Conservation (phyloP, 345 rosid genomes). For the Microthlaspi erraticum region DNA sequence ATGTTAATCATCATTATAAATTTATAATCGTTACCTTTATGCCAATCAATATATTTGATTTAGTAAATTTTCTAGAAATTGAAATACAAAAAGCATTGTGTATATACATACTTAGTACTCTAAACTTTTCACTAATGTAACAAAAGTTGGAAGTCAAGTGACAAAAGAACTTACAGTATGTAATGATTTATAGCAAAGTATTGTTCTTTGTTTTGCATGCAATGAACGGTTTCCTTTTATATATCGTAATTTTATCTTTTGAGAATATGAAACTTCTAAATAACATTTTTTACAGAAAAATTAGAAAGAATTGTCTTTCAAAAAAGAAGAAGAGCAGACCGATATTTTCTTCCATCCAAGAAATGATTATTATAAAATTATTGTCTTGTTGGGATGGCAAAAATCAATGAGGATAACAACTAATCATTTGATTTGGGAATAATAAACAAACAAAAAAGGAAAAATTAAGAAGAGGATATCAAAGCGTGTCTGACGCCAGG, state of each 20-base stretch:
- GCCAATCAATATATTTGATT: too few species aligned
- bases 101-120: constrained; percentile 6
- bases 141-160: background rate
- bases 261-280: background rate
- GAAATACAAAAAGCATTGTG: background rate
- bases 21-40: too few species aligned
- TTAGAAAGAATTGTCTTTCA: background rate
- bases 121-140: background rate
- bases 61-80: too few species aligned
- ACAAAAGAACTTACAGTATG: background rate
- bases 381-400: constrained; percentile 36
- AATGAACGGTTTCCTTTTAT: background rate
- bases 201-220: constrained; percentile 17
- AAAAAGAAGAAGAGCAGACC: background rate
- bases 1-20: too few species aligned
- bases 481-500: constrained; percentile 47
- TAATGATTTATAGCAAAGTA: background rate
- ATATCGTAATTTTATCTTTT: too few species aligned
- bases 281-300: constrained; percentile 3
- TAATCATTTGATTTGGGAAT: constrained; percentile 42
- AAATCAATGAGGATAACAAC: constrained; percentile 34
- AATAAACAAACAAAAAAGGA: constrained; percentile 26
- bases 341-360: constrained; percentile 15
- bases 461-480: constrained; percentile 28
- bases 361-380: constrained; percentile 28